Evolutionary conservation across 345 rosid genomes (phyloP).

Genomic region (Theobroma cacao): DNA sequence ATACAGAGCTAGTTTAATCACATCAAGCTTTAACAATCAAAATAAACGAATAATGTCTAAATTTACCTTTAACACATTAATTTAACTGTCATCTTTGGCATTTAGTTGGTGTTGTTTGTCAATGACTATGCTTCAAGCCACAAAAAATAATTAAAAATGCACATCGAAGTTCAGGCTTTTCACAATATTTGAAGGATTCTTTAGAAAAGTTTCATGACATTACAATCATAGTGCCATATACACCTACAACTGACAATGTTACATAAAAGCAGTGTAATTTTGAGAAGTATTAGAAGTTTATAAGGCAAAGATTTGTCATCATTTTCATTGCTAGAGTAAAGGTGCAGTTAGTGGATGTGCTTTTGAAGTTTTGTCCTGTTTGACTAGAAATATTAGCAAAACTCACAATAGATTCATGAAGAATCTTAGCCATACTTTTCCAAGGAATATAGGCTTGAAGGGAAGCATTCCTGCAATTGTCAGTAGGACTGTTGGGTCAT

Average conservation of each 20-base stretch:
- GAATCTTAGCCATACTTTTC: slow-evolving; percentile 48
- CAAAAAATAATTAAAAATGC: background rate
- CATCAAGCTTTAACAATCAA: background rate
- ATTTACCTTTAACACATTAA: background rate
- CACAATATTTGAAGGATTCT: background rate
- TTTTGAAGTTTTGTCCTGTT: background rate
- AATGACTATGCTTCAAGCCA: background rate
- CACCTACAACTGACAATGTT: background rate
- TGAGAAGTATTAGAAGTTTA: background rate
- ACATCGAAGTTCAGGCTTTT: background rate
- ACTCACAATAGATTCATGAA: background rate
- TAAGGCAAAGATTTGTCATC: background rate
- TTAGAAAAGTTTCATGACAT: background rate
- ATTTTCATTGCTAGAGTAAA: background rate
- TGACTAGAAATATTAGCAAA: background rate
- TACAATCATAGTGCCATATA: background rate
- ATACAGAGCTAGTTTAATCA: slow-evolving; percentile 8
- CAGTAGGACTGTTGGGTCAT: slow-evolving; percentile 90
- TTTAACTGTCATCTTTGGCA: background rate
- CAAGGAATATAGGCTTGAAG: slow-evolving; percentile 92
- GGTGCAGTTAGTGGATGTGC: background rate
- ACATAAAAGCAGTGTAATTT: background rate
- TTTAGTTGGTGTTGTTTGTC: background rate
- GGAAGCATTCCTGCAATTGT: slow-evolving; percentile 99
- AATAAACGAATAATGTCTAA: background rate